Base-by-base conservation (phyloP, 1,139 yeast genomes). In the Nadsonia commutata region DNA sequence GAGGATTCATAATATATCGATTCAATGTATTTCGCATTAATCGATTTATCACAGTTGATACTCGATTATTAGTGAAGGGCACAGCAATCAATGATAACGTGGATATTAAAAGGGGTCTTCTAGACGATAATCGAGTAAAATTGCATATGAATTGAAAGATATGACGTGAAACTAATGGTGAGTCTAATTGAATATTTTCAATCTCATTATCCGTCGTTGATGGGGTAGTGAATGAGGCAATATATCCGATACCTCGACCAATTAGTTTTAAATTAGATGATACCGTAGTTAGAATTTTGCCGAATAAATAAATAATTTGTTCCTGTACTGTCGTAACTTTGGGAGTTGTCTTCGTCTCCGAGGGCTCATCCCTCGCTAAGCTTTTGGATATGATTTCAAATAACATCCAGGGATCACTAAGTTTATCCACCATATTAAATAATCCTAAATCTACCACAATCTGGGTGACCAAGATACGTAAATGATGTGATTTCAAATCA, bases 391-490 rank as follows among this genome's bases (percentile, higher is more conserved):
- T 47, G 3, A 66, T 49, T 27, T 60, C 64, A 60, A 68, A 65
- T 2, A 67, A 43, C 52, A 64, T 56, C 54, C 64, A 67, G 31
- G 64, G 63, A 43, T 66, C 67, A 31, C 65, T 57, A 13, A 69
- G 44, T 48, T 66, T 66, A n/a, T 63, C 64, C 2, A 67, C 50
- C 1, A 62, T 47, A 40, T 58, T 65, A 37, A 52, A 52, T 27
- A 70, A 44, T 0, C 67, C 55, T 27, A 67, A 45, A 43, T 66
- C 71, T 33, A 62, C 57, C 9, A 68, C 37, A 9, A 70, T 44
- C 1, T 63, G 53, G 2, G 56, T 50, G 4, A 68, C 43, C 40
- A 70, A 61, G 20, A 57, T 51, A 3, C 50, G 47, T 2, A 65
- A 64, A 11, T 67, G 44, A 2, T 51, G 51, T 0, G 72, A 67